Percentiles rank a stretch among this genome's conserved stretches.
These are phyloP conservation scores for Trichosporon asahii DNA, from an alignment of 1,284 basidiomycete species.

Conservation along the genomic window DNA sequence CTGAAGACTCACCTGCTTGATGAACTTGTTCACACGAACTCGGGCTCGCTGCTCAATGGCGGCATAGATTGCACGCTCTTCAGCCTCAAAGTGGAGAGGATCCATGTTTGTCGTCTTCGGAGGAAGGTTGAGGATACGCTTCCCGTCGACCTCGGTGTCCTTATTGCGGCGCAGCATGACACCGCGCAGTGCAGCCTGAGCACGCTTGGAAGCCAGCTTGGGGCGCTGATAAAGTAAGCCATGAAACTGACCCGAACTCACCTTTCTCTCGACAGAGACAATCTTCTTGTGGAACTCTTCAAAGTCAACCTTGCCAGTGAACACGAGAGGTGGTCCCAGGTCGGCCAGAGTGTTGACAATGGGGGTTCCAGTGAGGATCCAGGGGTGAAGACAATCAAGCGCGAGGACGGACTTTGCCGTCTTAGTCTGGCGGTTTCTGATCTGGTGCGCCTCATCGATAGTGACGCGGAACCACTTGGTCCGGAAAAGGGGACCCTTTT, in stretches of 20 bases:
- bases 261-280: slow-evolving; percentile 30
- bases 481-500: slow-evolving; percentile 41
- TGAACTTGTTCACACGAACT: slow-evolving; percentile 48
- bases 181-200: slow-evolving; percentile 42
- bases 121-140: slow-evolving; percentile 41
- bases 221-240: slow-evolving; percentile 24
- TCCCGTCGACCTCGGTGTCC: slow-evolving; percentile 46
- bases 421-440: slow-evolving; percentile 43
- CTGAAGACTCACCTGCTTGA: slow-evolving; percentile 25
- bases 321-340: slow-evolving; percentile 33
- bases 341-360: slow-evolving; percentile 35
- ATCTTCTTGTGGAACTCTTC: slow-evolving; percentile 39
- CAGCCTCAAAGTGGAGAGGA: slow-evolving; percentile 40
- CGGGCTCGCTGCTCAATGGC: slow-evolving; percentile 42
- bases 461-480: slow-evolving; percentile 50
- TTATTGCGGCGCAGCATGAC: slow-evolving; percentile 47
- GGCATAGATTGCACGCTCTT: slow-evolving; percentile 50
- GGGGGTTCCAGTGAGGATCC: slow-evolving; percentile 47
- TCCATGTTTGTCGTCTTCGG: slow-evolving; percentile 39
- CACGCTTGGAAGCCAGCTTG: slow-evolving; percentile 40
- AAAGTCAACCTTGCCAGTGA: slow-evolving; percentile 37
- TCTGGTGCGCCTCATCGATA: slow-evolving; percentile 51
- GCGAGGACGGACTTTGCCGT: slow-evolving; percentile 36
- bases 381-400: slow-evolving; percentile 39
- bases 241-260: background rate